Conservation (phyloP, 169 alveolate genomes). For the Plasmodium knowlesi region DNA sequence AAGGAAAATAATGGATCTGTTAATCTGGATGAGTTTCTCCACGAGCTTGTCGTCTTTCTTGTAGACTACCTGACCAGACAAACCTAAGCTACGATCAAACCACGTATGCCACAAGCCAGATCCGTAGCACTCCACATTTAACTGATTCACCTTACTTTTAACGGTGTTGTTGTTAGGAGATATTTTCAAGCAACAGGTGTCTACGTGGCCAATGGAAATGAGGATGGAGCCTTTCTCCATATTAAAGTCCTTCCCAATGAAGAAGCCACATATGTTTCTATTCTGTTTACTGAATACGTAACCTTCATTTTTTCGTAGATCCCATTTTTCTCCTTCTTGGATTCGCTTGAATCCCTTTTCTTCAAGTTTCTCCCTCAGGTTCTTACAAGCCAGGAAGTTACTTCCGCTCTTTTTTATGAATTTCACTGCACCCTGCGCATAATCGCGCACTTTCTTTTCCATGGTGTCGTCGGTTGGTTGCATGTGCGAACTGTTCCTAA, state of each 20-base stretch:
- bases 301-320: slow-evolving; percentile 49
- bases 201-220: slow-evolving; percentile 63
- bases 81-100: slow-evolving; percentile 97
- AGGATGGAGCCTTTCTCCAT: slow-evolving; percentile 45
- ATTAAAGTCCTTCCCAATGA: slow-evolving; percentile 47
- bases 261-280: slow-evolving; percentile 58
- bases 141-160: slow-evolving; percentile 27
- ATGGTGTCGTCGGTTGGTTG: neutral
- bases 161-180: slow-evolving; percentile 43
- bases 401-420: slow-evolving; percentile 62
- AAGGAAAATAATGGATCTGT: slow-evolving; percentile 91
- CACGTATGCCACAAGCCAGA: slow-evolving; percentile 99
- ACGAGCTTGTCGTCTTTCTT: slow-evolving; percentile 82
- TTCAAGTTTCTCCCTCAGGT: slow-evolving; percentile 21
- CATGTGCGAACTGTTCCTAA: too few relatives aligned
- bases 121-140: slow-evolving; percentile 88
- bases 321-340: slow-evolving; percentile 70
- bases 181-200: slow-evolving; percentile 48
- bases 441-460: slow-evolving; percentile 63
- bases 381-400: slow-evolving; percentile 56
- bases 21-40: slow-evolving; percentile 89
- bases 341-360: slow-evolving; percentile 10
- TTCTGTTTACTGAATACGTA: slow-evolving; percentile 53
- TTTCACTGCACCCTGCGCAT: slow-evolving; percentile 46
- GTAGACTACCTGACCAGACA: slow-evolving; percentile 95